Conservation (phyloP, 495 filamentous ascomycete species). For the Penicillium macrosclerotiorum region DNA sequence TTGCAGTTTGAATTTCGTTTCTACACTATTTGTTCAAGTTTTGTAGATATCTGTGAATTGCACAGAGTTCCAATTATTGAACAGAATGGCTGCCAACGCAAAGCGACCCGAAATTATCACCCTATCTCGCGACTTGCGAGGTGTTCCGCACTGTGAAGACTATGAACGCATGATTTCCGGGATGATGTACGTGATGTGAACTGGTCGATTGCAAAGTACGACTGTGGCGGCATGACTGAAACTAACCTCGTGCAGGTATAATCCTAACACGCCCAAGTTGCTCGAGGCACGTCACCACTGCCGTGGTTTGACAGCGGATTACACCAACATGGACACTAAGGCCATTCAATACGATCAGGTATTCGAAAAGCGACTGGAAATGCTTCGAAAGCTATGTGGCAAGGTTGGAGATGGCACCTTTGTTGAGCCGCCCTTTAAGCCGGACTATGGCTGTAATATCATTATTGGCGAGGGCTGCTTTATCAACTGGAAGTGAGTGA, state of each 20-base stretch:
- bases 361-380: conserved; percentile 25
- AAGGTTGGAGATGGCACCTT: conserved; percentile 39
- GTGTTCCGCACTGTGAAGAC: conserved; percentile 27
- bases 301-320: conserved; percentile 39
- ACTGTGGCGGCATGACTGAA: too few relatives aligned
- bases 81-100: conserved; percentile 31
- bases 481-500: conserved; percentile 45
- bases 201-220: too few relatives aligned
- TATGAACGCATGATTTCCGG: conserved; percentile 37
- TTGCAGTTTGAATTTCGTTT: too few relatives aligned
- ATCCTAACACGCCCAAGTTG: conserved; percentile 36
- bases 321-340: conserved; percentile 44
- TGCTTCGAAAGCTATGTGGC: conserved; percentile 40
- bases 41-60: too few relatives aligned
- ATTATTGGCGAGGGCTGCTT: conserved; percentile 46
- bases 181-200: conserved; percentile 40
- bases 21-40: too few relatives aligned
- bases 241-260: too few relatives aligned
- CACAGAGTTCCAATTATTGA: too few relatives aligned
- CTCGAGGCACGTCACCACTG: conserved; percentile 38
- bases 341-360: conserved; percentile 34
- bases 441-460: conserved; percentile 56
- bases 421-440: conserved; percentile 46
- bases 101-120: conserved; percentile 43
- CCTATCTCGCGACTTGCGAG: conserved; percentile 33